Percentiles rank a stretch among this genome's conserved stretches.
Conservation (phyloP, 2,329 filamentous ascomycete species). For the Trichophyton benhamiae region DNA sequence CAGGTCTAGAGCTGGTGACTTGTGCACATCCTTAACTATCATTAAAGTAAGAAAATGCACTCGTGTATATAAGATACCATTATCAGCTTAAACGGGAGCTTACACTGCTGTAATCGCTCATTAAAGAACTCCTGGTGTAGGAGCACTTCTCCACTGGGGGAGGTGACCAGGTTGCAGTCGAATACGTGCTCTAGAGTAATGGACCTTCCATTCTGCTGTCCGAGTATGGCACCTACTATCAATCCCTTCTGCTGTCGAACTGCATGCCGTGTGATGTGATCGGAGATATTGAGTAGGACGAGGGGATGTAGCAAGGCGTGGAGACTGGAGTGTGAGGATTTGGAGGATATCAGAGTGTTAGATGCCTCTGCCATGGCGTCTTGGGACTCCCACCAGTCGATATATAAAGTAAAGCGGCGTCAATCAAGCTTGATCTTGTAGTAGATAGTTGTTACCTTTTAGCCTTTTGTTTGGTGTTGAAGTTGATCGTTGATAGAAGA, state of each 20-base stretch:
- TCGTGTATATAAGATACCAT: background rate
- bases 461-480: background rate
- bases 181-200: slow-evolving; percentile 91
- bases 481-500: background rate
- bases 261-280: slow-evolving; percentile 86
- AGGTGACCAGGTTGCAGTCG: slow-evolving; percentile 53
- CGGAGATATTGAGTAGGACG: slow-evolving; percentile 88
- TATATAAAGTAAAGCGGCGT: background rate
- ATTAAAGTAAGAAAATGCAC: slow-evolving; percentile 1
- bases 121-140: slow-evolving; percentile 62
- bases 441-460: background rate
- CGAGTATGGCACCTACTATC: slow-evolving; percentile 75
- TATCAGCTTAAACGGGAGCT: slow-evolving; percentile 22
- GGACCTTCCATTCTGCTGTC: slow-evolving; percentile 79
- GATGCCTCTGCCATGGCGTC: slow-evolving; percentile 36
- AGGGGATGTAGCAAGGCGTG: slow-evolving; percentile 82
- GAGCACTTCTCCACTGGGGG: slow-evolving; percentile 44
- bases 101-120: slow-evolving; percentile 73
- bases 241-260: slow-evolving; percentile 63
- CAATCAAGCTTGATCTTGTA: background rate
- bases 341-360: slow-evolving; percentile 54
- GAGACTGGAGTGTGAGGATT: slow-evolving; percentile 60
- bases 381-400: background rate
- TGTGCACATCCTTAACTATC: slow-evolving; percentile 77
- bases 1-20: slow-evolving; percentile 66